Percentiles rank a stretch among this genome's conserved stretches.
Conservation (phyloP, 768 basidiomycete genomes). For the Rossbeevera mucosa region DNA sequence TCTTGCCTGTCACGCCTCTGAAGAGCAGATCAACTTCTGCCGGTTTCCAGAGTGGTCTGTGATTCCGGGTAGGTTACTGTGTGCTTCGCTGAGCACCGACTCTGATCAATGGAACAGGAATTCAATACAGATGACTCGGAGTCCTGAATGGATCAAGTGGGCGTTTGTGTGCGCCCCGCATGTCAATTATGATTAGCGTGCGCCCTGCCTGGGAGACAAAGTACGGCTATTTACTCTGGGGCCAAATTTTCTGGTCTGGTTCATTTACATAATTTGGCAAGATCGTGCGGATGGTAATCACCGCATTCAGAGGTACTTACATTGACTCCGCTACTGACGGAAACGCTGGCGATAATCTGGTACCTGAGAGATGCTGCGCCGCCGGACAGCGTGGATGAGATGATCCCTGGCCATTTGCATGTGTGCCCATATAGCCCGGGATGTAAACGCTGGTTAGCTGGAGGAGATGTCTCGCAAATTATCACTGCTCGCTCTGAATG, state of each 20-base stretch:
- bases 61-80: conserved; percentile 25
- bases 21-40: conserved; percentile 52
- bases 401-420: conserved; percentile 5
- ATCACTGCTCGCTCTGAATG: no score
- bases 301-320: neutral
- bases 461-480: no score
- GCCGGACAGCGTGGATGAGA: neutral
- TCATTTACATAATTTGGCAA: conserved; percentile 2
- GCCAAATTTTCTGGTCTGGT: neutral
- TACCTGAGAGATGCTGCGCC: neutral
- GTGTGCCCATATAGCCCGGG: conserved; percentile 42
- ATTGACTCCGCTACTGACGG: neutral
- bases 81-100: conserved; percentile 14
- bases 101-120: neutral
- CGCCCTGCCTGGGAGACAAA: neutral
- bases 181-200: conserved; percentile 39
- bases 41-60: conserved; percentile 56
- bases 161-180: conserved; percentile 20
- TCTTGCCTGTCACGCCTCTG: conserved; percentile 49
- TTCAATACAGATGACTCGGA: neutral
- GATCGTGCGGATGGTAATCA: neutral
- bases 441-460: no score
- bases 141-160: neutral
- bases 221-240: neutral
- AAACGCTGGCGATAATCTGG: neutral